phyloP scores from a whole-genome alignment of 2,329 filamentous ascomycete species.

The Chrysoporthe deuterocubensis region DNA sequence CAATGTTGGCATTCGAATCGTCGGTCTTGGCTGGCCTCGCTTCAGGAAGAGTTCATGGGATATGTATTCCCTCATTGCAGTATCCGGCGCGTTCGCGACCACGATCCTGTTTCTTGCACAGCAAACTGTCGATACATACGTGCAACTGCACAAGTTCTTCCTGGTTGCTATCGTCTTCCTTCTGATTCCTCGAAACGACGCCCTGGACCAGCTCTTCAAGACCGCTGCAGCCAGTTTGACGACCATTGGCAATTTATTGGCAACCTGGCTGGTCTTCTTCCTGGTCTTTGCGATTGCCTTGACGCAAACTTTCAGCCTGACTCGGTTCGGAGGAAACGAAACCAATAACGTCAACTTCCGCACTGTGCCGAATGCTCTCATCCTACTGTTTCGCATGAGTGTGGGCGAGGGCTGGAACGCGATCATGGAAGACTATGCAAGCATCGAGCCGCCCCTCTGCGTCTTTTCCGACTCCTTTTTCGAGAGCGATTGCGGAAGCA shows the following conservation, averaged over 20 bases:
- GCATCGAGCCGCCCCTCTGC: slow-evolving; percentile 79
- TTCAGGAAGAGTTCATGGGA: slow-evolving; percentile 97
- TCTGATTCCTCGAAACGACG: slow-evolving; percentile 94
- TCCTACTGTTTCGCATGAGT: slow-evolving; percentile 91
- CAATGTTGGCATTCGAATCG: slow-evolving; percentile 82
- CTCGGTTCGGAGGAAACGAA: slow-evolving; percentile 77
- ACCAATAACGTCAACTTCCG: slow-evolving; percentile 87
- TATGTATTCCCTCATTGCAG: slow-evolving; percentile 79
- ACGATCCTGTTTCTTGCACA: slow-evolving; percentile 75
- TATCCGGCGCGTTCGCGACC: slow-evolving; percentile 80
- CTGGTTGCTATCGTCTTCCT: slow-evolving; percentile 87
- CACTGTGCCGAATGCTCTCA: slow-evolving; percentile 89
- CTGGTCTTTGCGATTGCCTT: slow-evolving; percentile 94
- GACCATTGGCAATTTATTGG: slow-evolving; percentile 86
- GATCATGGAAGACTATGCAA: slow-evolving; percentile 94
- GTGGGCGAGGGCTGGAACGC: slow-evolving; percentile 96
- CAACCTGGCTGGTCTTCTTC: slow-evolving; percentile 97
- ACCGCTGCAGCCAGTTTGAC: slow-evolving; percentile 93
- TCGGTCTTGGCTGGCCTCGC: slow-evolving; percentile 88
- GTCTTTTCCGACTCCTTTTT: slow-evolving; percentile 75
- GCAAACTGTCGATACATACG: slow-evolving; percentile 64
- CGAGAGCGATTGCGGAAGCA: slow-evolving; percentile 89
- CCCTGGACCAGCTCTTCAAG: slow-evolving; percentile 97
- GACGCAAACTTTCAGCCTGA: slow-evolving; percentile 94
- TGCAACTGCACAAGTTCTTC: slow-evolving; percentile 90